A percentile compares a stretch with the other conserved stretches of the same genome.
Conservation (phyloP, 768 basidiomycete species). For the Rhodosporidiobolus odoratus region DNA sequence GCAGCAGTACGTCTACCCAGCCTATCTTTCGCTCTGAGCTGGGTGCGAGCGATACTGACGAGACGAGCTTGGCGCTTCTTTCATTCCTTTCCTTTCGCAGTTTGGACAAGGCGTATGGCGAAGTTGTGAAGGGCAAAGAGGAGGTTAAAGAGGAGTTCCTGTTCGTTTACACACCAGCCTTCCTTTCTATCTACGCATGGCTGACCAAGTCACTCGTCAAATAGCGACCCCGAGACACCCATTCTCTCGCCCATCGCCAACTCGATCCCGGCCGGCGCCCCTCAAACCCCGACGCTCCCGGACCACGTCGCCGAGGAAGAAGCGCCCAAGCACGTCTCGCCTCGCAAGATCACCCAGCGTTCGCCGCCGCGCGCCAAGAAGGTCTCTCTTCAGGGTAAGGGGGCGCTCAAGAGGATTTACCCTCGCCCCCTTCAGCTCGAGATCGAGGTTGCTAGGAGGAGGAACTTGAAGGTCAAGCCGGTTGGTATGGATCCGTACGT, state of each 20-base stretch:
- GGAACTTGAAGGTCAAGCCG: not conserved
- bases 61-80: too few species aligned
- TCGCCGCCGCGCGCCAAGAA: slow-evolving; percentile 26
- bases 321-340: slow-evolving; percentile 7
- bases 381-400: not conserved
- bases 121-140: too few species aligned
- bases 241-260: not conserved
- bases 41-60: not conserved
- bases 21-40: not conserved
- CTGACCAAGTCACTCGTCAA: not conserved
- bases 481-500: not conserved
- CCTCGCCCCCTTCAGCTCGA: not conserved
- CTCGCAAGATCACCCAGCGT: slow-evolving; percentile 2
- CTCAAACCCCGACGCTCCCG: not conserved
- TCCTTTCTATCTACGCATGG: too few species aligned
- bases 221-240: slow-evolving; percentile 12
- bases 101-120: too few species aligned
- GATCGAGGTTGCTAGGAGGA: not conserved
- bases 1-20: too few species aligned
- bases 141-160: too few species aligned
- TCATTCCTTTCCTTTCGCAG: too few species aligned
- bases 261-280: not conserved
- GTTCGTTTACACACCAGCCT: too few species aligned
- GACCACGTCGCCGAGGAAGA: too few species aligned
- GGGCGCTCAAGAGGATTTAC: slow-evolving; percentile 13